Evolutionary conservation across 2,329 filamentous ascomycete species (phyloP).

Genomic region (Monilinia fructicola): DNA sequence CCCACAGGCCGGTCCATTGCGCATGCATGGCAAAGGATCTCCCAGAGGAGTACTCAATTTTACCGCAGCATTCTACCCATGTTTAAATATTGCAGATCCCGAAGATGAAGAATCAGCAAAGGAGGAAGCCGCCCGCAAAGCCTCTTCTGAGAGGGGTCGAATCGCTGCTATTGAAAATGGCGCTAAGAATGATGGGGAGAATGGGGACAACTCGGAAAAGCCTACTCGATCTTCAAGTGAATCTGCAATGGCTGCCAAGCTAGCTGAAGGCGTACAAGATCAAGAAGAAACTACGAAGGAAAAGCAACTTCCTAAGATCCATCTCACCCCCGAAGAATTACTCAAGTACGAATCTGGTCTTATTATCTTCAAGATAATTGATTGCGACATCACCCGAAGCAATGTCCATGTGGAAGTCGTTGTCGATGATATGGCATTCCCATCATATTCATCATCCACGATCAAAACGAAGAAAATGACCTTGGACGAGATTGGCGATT

Average conservation of each 20-base stretch:
- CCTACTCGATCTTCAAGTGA: slow-evolving; percentile 44
- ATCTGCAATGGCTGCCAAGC: slow-evolving; percentile 33
- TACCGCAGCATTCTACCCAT: slow-evolving; percentile 86
- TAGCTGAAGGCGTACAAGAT: slow-evolving; percentile 39
- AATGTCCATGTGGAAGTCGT: slow-evolving; percentile 80
- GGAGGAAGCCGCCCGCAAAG: slow-evolving; percentile 46
- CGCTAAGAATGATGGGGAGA: slow-evolving; percentile 24
- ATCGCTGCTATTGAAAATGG: slow-evolving; percentile 33
- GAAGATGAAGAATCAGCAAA: slow-evolving; percentile 85
- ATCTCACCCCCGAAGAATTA: slow-evolving; percentile 76
- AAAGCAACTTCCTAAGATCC: slow-evolving; percentile 70
- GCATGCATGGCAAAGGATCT: slow-evolving; percentile 68
- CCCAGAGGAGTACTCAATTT: slow-evolving; percentile 81
- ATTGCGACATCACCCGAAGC: slow-evolving; percentile 76
- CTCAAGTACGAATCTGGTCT: slow-evolving; percentile 85
- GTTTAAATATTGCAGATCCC: slow-evolving; percentile 81
- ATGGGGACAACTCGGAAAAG: slow-evolving; percentile 40
- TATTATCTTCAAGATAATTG: slow-evolving; percentile 90
- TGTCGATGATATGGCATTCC: slow-evolving; percentile 93
- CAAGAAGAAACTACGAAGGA: slow-evolving; percentile 48
- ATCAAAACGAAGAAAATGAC: slow-evolving; percentile 67
- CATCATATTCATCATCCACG: slow-evolving; percentile 79
- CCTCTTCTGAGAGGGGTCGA: slow-evolving; percentile 32
- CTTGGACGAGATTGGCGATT: slow-evolving; percentile 92
- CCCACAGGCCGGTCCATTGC: slow-evolving; percentile 64